Percentiles rank a stretch among this genome's conserved stretches.
Evolutionary conservation across 441 rosid genomes (phyloP).

Genomic region (Syzygium syzygioides): DNA sequence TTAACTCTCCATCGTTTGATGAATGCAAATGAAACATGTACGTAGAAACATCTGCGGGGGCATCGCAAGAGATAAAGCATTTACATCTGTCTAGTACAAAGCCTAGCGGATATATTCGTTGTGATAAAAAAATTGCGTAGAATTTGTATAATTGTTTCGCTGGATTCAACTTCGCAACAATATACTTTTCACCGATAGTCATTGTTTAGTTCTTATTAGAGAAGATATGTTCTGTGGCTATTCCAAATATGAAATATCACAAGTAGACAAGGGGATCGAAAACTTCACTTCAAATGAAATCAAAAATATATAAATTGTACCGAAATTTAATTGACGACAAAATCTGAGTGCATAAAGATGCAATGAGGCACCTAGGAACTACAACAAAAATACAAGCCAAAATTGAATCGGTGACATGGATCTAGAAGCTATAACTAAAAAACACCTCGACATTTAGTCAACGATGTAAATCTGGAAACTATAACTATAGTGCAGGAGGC

Average conservation of each 20-base stretch:
- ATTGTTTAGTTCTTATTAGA: neutral
- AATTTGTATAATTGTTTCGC: neutral
- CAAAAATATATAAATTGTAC: fast-evolving
- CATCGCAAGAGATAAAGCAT: too few species aligned
- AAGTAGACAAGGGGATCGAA: fast-evolving
- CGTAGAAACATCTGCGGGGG: too few species aligned
- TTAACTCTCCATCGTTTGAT: too few species aligned
- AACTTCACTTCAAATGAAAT: neutral
- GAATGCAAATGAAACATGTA: too few species aligned
- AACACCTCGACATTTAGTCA: too few species aligned
- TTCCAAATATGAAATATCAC: neutral
- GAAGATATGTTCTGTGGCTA: fast-evolving
- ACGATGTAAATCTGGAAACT: fast-evolving
- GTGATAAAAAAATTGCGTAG: too few species aligned
- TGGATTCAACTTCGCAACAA: fast-evolving
- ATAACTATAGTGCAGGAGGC: fast-evolving
- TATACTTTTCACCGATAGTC: neutral
- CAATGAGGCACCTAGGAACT: fast-evolving
- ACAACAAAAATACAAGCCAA: neutral
- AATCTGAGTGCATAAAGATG: neutral
- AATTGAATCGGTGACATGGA: neutral
- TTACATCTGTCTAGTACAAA: neutral
- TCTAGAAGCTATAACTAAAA: too few species aligned
- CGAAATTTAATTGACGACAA: fast-evolving
- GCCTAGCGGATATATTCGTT: neutral